Conservation (phyloP, 768 basidiomycete genomes). For the Auricularia sp. region DNA sequence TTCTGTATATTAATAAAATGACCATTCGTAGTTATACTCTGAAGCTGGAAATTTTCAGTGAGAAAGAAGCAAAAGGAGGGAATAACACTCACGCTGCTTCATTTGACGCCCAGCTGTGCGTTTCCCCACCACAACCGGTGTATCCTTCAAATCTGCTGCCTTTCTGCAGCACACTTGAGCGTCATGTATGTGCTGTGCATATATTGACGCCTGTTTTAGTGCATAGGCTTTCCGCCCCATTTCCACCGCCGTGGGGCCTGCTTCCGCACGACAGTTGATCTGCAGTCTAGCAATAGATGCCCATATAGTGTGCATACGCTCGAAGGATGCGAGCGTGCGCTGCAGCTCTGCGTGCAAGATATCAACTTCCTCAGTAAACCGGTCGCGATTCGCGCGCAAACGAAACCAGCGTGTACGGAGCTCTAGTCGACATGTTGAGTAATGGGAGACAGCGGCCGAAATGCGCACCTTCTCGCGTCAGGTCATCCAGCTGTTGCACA, state of each 20-base stretch:
- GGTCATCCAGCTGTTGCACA: background rate
- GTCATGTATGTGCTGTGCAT: background rate
- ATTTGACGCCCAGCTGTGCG: background rate
- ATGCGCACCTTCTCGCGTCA: slow-evolving; percentile 12
- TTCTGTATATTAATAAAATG: too few relatives aligned
- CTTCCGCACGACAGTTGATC: background rate
- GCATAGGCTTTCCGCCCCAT: slow-evolving; percentile 6
- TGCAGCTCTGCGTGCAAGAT: slow-evolving; percentile 12
- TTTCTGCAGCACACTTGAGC: background rate
- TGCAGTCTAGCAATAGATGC: background rate
- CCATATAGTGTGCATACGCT: slow-evolving; percentile 1
- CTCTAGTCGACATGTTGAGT: slow-evolving; percentile 22
- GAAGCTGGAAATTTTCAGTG: too few relatives aligned
- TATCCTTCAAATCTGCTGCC: background rate
- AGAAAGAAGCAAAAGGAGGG: too few relatives aligned
- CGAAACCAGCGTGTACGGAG: slow-evolving; percentile 14
- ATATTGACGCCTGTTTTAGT: slow-evolving; percentile 8
- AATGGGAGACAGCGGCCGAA: slow-evolving; percentile 23
- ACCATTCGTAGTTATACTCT: too few relatives aligned
- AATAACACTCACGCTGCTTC: too few relatives aligned
- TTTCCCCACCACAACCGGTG: background rate
- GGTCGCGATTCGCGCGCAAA: slow-evolving; percentile 4
- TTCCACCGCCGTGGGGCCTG: background rate
- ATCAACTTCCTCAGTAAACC: slow-evolving; percentile 14
- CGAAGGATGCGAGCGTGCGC: background rate